Base-by-base conservation (phyloP, 768 basidiomycete genomes). In the Ramaria sp. region DNA sequence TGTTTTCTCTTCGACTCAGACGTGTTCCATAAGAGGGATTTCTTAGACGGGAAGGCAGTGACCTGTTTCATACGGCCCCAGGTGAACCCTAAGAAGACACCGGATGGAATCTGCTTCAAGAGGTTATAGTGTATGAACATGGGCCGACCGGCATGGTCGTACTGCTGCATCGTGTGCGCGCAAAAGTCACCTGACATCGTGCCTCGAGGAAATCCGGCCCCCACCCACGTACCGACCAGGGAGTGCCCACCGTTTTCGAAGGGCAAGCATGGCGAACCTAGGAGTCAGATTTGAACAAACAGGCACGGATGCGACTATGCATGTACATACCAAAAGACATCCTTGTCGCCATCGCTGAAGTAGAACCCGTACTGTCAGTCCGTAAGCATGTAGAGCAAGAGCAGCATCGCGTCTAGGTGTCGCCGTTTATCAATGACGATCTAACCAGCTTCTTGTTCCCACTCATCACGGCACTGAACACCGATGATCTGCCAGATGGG, bases 391-490 rank as follows among this genome's bases (percentile, higher is more conserved):
- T 61, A 65, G 27, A 61, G 60, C 13, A 62, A 60, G 6, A 65
- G 59, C 1, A 60, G n/a, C n/a, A n/a, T n/a, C n/a, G n/a, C n/a
- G n/a, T n/a, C n/a, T n/a, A n/a, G n/a, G n/a, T n/a, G n/a, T 11
- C 61, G 47, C 31, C 65, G 59, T 58, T 75, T 76, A 61, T 72
- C 71, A 45, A 76, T 64, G 43, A 76, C 62, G 56, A 76, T 69
- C 61, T 74, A 72, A 4, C 73, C 73, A 9, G 74, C 72, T 49
- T 76, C n/a, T n/a, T n/a, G n/a, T n/a, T n/a, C n/a, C n/a, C n/a
- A n/a, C n/a, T n/a, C n/a, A n/a, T n/a, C n/a, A n/a, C n/a, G n/a
- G n/a, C n/a, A n/a, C n/a, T n/a, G n/a, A n/a, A n/a, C n/a, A n/a
- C n/a, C n/a, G n/a, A n/a, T n/a, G n/a, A n/a, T n/a, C n/a, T n/a